These are phyloP conservation scores for Hypoxylon sp. DNA, from an alignment of 2,329 filamentous ascomycete genomes.

Conservation along the genomic window DNA sequence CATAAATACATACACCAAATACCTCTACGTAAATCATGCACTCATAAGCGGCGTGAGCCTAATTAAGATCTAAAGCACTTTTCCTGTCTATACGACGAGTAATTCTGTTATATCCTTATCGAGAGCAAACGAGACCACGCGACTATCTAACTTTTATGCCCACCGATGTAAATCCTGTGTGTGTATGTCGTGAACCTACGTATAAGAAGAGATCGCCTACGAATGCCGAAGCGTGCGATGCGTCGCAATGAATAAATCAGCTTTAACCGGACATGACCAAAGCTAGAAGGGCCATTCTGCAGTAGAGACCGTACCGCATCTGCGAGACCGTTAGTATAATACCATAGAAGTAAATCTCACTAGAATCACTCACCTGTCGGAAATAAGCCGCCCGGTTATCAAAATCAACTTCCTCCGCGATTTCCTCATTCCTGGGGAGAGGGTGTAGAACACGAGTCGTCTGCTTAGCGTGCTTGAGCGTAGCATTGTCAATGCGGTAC, in stretches of 20 bases:
- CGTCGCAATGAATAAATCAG: constrained; percentile 9
- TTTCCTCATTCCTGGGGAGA: constrained; percentile 90
- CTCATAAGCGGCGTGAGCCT: constrained; percentile 46
- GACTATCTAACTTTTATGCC: constrained; percentile 36
- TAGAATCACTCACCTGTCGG: constrained; percentile 86
- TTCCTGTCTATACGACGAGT: constrained; percentile 44
- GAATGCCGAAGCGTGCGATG: constrained; percentile 17
- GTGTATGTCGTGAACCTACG: constrained; percentile 21
- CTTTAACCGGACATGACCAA: constrained; percentile 75
- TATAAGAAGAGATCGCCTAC: constrained; percentile 31
- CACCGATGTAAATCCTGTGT: constrained; percentile 13
- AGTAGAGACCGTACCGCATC: constrained; percentile 99
- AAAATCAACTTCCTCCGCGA: constrained; percentile 95
- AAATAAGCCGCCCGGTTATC: constrained; percentile 98
- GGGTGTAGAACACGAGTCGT: constrained; percentile 97
- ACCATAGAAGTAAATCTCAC: no score
- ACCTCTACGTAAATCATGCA: constrained; percentile 45
- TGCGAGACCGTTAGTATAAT: constrained; percentile 58
- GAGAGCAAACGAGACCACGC: constrained; percentile 31
- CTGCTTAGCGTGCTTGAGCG: constrained; percentile 89
- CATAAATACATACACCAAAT: constrained; percentile 30
- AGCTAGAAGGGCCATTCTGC: constrained; percentile 95
- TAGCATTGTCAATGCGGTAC: constrained; percentile 89
- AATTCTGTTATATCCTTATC: constrained; percentile 36
- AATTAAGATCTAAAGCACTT: constrained; percentile 42